Percentiles rank a stretch among this genome's conserved stretches.
Evolutionary conservation across 2,329 filamentous ascomycete species (phyloP).

Genomic region (Penicillium sp.): DNA sequence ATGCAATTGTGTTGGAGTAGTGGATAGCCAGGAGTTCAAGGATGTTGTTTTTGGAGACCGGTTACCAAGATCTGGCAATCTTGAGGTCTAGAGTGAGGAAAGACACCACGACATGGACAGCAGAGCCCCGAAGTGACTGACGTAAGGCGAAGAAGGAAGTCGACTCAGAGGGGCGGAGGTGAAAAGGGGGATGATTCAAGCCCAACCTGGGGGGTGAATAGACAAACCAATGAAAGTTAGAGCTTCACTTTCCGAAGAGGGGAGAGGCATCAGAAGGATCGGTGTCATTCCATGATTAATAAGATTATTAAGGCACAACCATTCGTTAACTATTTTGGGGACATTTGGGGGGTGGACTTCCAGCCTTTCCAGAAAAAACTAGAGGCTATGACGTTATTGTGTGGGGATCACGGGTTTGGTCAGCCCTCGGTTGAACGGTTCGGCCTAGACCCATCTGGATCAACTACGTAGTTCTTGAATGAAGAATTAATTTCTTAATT

Average conservation of each 20-base stretch:
- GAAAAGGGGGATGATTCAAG: conserved; percentile 26
- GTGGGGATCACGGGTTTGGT: conserved; percentile 32
- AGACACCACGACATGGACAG: conserved; percentile 9
- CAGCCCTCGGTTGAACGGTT: conserved; percentile 23
- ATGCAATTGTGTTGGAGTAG: neutral
- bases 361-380: conserved; percentile 17
- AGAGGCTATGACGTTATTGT: conserved; percentile 37
- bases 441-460: conserved; percentile 14
- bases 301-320: conserved; percentile 28
- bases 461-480: neutral
- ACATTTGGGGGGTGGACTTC: conserved; percentile 24
- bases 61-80: conserved; percentile 7
- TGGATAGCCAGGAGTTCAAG: neutral
- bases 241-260: neutral
- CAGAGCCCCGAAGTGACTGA: conserved; percentile 19
- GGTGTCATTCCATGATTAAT: conserved; percentile 30
- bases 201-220: conserved; percentile 9
- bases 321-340: too few relatives aligned
- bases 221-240: conserved; percentile 21
- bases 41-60: neutral
- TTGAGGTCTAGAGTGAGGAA: neutral
- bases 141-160: conserved; percentile 23
- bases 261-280: conserved; percentile 19
- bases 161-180: conserved; percentile 24
- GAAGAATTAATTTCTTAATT: neutral